Evolutionary conservation across 345 rosid species (phyloP).

Genomic region (Trapa bicornis): DNA sequence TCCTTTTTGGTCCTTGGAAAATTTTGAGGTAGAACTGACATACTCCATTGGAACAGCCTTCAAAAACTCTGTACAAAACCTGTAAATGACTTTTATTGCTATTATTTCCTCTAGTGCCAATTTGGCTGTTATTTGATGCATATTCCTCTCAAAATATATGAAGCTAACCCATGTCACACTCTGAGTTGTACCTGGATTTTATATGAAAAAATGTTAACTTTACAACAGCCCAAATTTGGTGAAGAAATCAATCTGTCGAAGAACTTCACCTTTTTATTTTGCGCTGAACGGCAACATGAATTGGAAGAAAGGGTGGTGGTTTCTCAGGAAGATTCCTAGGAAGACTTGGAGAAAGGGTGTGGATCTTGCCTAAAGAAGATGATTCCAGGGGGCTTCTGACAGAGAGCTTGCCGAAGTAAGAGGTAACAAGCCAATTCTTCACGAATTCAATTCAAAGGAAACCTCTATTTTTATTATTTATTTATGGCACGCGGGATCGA

Average conservation of each 20-base stretch:
- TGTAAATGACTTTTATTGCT: background rate
- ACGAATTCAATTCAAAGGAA: background rate
- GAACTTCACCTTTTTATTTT: no score
- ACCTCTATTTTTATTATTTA: no score
- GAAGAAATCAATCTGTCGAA: no score
- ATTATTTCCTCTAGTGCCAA: background rate
- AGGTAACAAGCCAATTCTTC: background rate
- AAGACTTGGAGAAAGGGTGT: background rate
- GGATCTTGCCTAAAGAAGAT: background rate
- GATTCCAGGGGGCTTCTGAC: background rate
- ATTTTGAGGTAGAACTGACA: background rate
- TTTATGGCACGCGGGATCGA: background rate
- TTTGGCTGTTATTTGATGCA: background rate
- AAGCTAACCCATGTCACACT: no score
- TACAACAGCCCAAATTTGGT: no score
- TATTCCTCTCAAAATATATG: background rate
- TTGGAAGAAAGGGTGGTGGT: no score
- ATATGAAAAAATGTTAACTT: no score
- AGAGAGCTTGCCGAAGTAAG: background rate
- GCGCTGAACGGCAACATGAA: no score
- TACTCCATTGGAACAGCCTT: background rate
- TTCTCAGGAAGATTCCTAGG: background rate
- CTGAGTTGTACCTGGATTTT: no score
- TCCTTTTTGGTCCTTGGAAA: background rate
- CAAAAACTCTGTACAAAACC: background rate